Conservation (phyloP, 2,329 filamentous ascomycete genomes). For the Aspergillus novoparasiticus region DNA sequence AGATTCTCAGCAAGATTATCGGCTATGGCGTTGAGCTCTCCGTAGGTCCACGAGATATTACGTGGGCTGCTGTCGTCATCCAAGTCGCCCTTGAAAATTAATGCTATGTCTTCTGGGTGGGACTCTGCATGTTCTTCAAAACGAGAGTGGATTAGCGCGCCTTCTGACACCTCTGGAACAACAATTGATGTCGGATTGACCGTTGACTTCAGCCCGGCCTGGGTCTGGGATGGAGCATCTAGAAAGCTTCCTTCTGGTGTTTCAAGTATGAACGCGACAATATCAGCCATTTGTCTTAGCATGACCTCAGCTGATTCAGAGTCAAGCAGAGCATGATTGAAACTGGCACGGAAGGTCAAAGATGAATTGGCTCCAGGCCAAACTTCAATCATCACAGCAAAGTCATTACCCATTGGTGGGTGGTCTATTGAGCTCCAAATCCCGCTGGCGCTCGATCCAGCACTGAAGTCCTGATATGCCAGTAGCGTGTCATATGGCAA, state of each 20-base stretch:
- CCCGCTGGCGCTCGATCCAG: conserved; percentile 14
- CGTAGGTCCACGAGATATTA: conserved; percentile 36
- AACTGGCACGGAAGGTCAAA: conserved; percentile 32
- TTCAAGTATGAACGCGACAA: conserved; percentile 28
- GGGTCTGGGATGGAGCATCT: conserved; percentile 17
- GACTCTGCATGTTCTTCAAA: conserved; percentile 32
- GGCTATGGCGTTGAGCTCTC: conserved; percentile 38
- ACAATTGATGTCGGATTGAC: conserved; percentile 20
- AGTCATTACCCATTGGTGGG: conserved; percentile 34
- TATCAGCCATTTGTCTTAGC: conserved; percentile 30
- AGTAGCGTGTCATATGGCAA: conserved; percentile 41
- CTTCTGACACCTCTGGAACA: conserved; percentile 15
- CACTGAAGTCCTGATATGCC: conserved; percentile 37
- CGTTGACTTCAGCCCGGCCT: conserved; percentile 21
- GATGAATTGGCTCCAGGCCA: conserved; percentile 27
- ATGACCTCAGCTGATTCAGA: conserved; percentile 25
- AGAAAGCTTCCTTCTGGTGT: conserved; percentile 24
- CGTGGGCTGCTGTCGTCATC: conserved; percentile 18
- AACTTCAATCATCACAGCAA: conserved; percentile 36
- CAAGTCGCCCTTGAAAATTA: conserved; percentile 34
- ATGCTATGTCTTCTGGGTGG: conserved; percentile 28
- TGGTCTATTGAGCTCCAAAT: conserved; percentile 25
- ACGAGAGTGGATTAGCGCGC: conserved; percentile 27
- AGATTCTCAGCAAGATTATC: conserved; percentile 35
- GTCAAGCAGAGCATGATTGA: conserved; percentile 29